Conservation (phyloP, 1,284 basidiomycete species). For the Heterobasidion parviporum region DNA sequence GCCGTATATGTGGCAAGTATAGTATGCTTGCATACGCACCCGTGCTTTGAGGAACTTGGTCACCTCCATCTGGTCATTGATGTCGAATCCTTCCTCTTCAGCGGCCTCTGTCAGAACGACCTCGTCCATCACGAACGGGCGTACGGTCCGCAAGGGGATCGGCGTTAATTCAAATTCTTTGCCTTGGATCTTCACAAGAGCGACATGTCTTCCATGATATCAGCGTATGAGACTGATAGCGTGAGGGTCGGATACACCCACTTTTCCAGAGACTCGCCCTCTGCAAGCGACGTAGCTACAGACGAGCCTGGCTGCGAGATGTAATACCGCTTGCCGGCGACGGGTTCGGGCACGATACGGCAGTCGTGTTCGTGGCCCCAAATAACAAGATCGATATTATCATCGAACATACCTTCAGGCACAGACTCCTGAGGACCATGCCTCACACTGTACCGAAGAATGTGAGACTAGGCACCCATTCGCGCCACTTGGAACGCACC, state of each 20-base stretch:
- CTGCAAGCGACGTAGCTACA: slow-evolving; percentile 88
- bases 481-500: slow-evolving; percentile 37
- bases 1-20: neutral
- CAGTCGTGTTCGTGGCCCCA: slow-evolving; percentile 99
- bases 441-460: slow-evolving; percentile 58
- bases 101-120: slow-evolving; percentile 69
- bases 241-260: slow-evolving; percentile 27
- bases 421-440: slow-evolving; percentile 91
- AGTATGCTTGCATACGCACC: slow-evolving; percentile 29
- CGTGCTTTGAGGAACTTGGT: slow-evolving; percentile 70
- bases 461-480: neutral
- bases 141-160: slow-evolving; percentile 82
- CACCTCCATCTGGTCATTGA: slow-evolving; percentile 76
- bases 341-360: slow-evolving; percentile 82
- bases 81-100: slow-evolving; percentile 66
- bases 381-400: slow-evolving; percentile 87
- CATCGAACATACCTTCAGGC: slow-evolving; percentile 96
- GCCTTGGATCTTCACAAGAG: slow-evolving; percentile 76
- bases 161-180: slow-evolving; percentile 84
- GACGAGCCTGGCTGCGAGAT: slow-evolving; percentile 95
- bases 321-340: slow-evolving; percentile 86
- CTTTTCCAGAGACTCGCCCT: slow-evolving; percentile 88
- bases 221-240: neutral
- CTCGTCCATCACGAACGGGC: slow-evolving; percentile 93
- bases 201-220: slow-evolving; percentile 64